These are phyloP conservation scores for Pseudozyma tsukubaensis DNA, from an alignment of 1,284 basidiomycete genomes.

Conservation along the genomic window DNA sequence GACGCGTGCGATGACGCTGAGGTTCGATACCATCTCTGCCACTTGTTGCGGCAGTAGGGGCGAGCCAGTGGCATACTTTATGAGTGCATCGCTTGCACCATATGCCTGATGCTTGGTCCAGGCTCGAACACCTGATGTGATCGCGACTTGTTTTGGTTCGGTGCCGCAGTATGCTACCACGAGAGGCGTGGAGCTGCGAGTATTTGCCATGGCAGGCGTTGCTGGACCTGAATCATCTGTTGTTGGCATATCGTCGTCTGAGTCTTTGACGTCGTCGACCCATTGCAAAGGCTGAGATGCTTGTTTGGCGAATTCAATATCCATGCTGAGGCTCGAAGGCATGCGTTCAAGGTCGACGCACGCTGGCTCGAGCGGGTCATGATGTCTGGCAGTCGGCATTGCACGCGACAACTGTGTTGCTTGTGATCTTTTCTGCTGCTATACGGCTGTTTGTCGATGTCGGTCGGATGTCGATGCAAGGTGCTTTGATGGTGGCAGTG, in stretches of 20 bases:
- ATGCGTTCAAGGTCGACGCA: conserved; percentile 29
- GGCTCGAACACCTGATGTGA: conserved; percentile 41
- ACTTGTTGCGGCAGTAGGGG: conserved; percentile 57
- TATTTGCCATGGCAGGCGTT: conserved; percentile 17
- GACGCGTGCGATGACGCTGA: conserved; percentile 55
- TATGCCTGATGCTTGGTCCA: conserved; percentile 50
- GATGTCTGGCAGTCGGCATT: conserved; percentile 4
- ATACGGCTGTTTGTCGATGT: too few species aligned
- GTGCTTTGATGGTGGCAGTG: too few species aligned
- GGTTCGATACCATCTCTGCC: conserved; percentile 56
- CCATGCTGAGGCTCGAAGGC: conserved; percentile 35
- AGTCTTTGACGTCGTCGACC: conserved; percentile 29
- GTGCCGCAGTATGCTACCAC: conserved; percentile 31
- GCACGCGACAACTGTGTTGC: not conserved
- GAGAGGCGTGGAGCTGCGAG: conserved; percentile 23
- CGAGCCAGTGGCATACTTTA: conserved; percentile 54
- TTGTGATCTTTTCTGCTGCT: too few species aligned
- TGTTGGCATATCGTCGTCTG: conserved; percentile 24
- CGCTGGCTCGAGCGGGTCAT: conserved; percentile 11
- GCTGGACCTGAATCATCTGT: conserved; percentile 25
- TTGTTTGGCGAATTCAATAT: conserved; percentile 21
- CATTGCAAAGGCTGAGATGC: conserved; percentile 31
- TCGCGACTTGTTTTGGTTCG: conserved; percentile 28
- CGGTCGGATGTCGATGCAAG: too few species aligned
- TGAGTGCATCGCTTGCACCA: conserved; percentile 48